Conservation (phyloP, 177 flowering plant species). For the Tripterygium wilfordii region DNA sequence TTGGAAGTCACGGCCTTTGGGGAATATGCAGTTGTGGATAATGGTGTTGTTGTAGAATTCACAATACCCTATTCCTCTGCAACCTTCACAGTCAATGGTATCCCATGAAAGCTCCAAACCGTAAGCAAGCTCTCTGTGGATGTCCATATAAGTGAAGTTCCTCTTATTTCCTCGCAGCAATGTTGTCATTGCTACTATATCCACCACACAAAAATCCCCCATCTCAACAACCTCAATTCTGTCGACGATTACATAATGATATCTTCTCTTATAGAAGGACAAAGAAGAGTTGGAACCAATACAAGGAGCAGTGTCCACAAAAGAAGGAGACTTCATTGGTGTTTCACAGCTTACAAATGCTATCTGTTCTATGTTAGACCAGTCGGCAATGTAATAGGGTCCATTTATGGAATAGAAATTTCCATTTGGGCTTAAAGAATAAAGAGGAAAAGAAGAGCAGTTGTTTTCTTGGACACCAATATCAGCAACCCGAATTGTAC, state of each 20-base stretch:
- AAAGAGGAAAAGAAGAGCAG: slow-evolving; percentile 1
- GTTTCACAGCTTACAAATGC: neutral
- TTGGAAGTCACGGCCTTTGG: too few species aligned
- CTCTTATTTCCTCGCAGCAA: neutral
- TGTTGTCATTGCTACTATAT: neutral
- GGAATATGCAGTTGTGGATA: too few species aligned
- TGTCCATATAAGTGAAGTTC: too few species aligned
- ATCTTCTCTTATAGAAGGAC: neutral
- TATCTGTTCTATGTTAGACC: neutral
- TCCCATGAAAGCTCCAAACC: too few species aligned
- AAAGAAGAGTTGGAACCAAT: neutral
- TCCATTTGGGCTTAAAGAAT: neutral
- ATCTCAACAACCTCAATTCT: neutral
- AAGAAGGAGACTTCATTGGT: slow-evolving; percentile 1
- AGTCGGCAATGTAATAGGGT: neutral
- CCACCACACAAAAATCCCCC: neutral
- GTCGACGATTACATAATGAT: neutral
- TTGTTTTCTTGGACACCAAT: neutral
- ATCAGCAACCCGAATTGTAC: slow-evolving; percentile 7
- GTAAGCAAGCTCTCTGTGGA: too few species aligned
- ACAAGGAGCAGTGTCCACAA: slow-evolving; percentile 3
- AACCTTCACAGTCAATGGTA: too few species aligned
- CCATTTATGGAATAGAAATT: neutral
- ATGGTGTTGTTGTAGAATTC: too few species aligned
- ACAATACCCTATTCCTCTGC: too few species aligned